A percentile compares a stretch with the other conserved stretches of the same genome.
These are phyloP conservation scores for Carex pumila DNA, from an alignment of 176 grass and related monocot genomes.

Conservation along the genomic window DNA sequence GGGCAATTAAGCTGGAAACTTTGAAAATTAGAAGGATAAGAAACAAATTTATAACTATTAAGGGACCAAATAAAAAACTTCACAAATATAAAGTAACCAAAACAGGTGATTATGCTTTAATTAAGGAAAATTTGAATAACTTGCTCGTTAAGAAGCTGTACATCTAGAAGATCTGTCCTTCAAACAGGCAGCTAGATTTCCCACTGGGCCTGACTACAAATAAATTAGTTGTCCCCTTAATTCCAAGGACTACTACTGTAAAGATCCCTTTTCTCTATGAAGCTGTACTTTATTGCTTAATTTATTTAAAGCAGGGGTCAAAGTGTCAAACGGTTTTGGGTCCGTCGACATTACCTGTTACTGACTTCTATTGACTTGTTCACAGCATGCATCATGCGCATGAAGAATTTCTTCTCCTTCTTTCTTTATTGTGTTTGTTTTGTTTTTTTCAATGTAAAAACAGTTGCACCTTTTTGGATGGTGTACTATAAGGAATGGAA, in stretches of 20 bases:
- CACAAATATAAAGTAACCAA: neutral
- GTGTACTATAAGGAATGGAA: neutral
- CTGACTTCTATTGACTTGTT: conserved; percentile 35
- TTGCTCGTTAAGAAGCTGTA: neutral
- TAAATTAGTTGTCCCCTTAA: neutral
- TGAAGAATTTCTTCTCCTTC: neutral
- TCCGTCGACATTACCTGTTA: conserved; percentile 22
- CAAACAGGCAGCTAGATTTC: conserved; percentile 10
- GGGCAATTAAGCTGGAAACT: neutral
- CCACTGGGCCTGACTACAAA: neutral
- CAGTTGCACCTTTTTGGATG: neutral
- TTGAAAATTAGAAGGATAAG: neutral
- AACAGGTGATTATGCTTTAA: neutral
- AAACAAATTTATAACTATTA: neutral
- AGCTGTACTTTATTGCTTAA: neutral
- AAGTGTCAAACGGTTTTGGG: conserved; percentile 26
- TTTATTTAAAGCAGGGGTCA: neutral
- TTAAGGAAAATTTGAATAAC: neutral
- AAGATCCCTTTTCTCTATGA: neutral
- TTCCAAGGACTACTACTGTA: neutral
- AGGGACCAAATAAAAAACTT: neutral
- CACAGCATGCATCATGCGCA: neutral
- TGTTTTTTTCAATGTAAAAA: neutral
- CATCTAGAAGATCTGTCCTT: too few relatives aligned
- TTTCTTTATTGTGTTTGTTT: neutral